Base-by-base conservation (phyloP, 2,329 filamentous ascomycete species). In the Paecilomyces formosus region DNA sequence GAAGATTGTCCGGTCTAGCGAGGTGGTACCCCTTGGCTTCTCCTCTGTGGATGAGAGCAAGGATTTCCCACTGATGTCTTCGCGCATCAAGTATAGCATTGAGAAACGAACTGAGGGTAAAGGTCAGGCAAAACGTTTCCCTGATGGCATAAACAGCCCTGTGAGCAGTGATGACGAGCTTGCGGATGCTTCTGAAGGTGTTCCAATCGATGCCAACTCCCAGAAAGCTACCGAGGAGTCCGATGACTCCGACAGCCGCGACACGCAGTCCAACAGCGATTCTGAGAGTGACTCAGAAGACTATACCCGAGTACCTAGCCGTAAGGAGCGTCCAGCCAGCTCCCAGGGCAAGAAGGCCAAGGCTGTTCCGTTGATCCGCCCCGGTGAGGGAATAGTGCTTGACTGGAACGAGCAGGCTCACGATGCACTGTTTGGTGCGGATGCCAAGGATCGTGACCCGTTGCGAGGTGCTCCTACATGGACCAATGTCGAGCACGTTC, bases 311-410 rank as follows among this genome's bases (percentile, higher is more conserved):
- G 58, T 61, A 8, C 57, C 54, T 11, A 51, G 54, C 56, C 60
- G 51, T 56, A 62, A 30, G 58, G 61, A 53, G 58, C 62, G 49
- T 53, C 63, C 51, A 54, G 58, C n/a, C 58, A 63, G 53, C 50
- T 55, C 7, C 12, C 45, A 56, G 8, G 53, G 61, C 1, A 54
- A 57, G 0, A 68, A 75, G 24, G 65, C 66, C 45, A 35, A 63
- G 54, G 56, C 58, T 18, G 70, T 84, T 3, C 85, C 88, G 0
- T 77, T 96, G 49, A 82, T 97, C 63, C 85, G 89, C 35, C 82
- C 93, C 26, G 88, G 89, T 55, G 94, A 99, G 73, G 90, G 85
- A 24, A 85, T 99, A 54, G 80, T 97, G 5, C 83, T 97, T 11
- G 92, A 97, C 66, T 99, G 93, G 92, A 84, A 80, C 51, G 78